These are phyloP conservation scores for Cryphonectria carpinicola DNA, from an alignment of 2,329 filamentous ascomycete genomes.

Conservation along the genomic window DNA sequence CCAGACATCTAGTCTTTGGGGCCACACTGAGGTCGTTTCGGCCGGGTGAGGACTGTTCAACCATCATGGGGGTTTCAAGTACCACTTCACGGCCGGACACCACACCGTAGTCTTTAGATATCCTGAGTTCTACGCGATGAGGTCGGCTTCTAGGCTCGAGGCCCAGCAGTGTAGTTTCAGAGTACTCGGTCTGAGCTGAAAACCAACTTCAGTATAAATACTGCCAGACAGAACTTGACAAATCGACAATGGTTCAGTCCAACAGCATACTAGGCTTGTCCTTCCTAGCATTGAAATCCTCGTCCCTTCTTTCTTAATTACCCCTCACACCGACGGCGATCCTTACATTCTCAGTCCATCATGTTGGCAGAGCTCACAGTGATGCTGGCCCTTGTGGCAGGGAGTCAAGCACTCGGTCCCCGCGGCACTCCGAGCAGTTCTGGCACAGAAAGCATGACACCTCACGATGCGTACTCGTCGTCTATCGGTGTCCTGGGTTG, in stretches of 20 bases:
- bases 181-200: not conserved
- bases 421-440: not conserved
- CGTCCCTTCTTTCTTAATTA: not conserved
- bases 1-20: not conserved
- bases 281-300: not conserved
- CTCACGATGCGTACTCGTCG: constrained; percentile 60
- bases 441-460: constrained; percentile 48
- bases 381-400: constrained; percentile 2
- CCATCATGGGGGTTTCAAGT: not conserved
- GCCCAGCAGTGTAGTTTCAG: not conserved
- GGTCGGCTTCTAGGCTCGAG: not conserved
- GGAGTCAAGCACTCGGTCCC: not conserved
- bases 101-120: not conserved
- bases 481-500: constrained; percentile 63
- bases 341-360: not conserved
- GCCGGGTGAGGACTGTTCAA: not conserved
- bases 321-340: not conserved
- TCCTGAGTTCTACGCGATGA: not conserved
- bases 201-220: not conserved
- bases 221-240: not conserved
- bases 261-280: not conserved
- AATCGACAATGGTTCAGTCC: not conserved
- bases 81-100: not conserved
- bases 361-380: constrained; percentile 4
- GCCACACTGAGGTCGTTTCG: not conserved